Conservation (phyloP, 139 green algal genomes). For the Zygnema cylindricum region DNA sequence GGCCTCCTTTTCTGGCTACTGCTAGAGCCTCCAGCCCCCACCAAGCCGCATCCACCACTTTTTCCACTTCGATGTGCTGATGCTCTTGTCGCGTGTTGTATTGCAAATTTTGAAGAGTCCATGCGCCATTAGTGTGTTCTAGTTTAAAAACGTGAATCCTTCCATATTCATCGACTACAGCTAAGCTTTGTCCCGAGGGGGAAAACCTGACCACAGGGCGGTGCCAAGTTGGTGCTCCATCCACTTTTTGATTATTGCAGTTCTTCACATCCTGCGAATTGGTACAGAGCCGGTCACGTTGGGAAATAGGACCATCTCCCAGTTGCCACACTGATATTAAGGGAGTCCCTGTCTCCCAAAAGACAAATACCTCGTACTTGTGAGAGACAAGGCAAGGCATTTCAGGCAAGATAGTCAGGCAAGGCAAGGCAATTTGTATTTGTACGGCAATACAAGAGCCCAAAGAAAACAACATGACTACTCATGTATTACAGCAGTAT, state of each 20-base stretch:
- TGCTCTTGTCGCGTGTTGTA: too few species aligned
- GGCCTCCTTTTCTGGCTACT: neutral
- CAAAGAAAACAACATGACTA: too few species aligned
- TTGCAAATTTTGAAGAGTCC: neutral
- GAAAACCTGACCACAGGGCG: neutral
- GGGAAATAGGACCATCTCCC: neutral
- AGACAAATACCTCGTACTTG: too few species aligned
- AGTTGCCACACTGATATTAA: neutral
- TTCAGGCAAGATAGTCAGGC: too few species aligned
- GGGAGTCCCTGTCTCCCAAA: neutral
- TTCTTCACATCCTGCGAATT: neutral
- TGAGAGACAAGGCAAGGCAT: too few species aligned
- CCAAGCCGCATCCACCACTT: slow-evolving; percentile 39
- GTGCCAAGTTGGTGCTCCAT: neutral
- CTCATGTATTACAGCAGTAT: too few species aligned
- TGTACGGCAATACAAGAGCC: too few species aligned
- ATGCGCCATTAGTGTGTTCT: too few species aligned
- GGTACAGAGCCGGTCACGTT: neutral
- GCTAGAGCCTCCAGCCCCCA: slow-evolving; percentile 33
- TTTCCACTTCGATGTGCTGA: neutral
- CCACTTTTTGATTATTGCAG: neutral
- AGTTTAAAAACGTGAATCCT: neutral
- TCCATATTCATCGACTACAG: neutral
- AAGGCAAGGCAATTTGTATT: too few species aligned
- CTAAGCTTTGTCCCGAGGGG: neutral